Conservation (phyloP, 805 yeast genomes). For the Sugiyamaella mastotermitis region DNA sequence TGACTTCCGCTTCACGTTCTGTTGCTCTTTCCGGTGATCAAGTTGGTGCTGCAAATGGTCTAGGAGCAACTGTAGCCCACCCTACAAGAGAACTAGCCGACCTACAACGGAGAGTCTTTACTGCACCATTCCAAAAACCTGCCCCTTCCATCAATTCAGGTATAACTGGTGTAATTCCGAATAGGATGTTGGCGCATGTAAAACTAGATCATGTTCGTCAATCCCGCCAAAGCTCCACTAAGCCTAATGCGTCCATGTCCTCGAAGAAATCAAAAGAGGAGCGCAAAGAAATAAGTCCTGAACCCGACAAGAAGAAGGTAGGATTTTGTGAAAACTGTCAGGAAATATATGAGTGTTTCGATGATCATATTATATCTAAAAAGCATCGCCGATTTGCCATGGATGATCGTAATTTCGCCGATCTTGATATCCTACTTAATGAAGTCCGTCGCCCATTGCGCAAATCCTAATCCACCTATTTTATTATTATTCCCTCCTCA, state of each 20-base stretch:
- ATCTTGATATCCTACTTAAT: conserved; percentile 62
- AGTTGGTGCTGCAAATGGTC: conserved; percentile 24
- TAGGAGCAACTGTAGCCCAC: conserved; percentile 27
- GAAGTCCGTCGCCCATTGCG: no score
- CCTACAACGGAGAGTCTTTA: conserved; percentile 35
- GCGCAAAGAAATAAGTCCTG: conserved; percentile 24
- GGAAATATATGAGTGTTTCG: conserved; percentile 72
- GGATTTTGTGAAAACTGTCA: conserved; percentile 96
- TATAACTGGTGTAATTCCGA: conserved; percentile 24
- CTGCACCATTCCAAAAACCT: conserved; percentile 7
- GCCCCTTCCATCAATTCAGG: conserved; percentile 5
- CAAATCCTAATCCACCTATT: no score
- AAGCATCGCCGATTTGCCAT: conserved; percentile 76
- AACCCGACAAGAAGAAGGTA: conserved; percentile 29
- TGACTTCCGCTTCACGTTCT: conserved; percentile 31
- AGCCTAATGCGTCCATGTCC: neutral
- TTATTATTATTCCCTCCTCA: no score
- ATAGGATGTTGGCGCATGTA: conserved; percentile 19
- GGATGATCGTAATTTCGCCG: conserved; percentile 62
- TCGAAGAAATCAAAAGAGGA: no score
- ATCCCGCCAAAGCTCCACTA: neutral
- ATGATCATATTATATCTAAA: conserved; percentile 62
- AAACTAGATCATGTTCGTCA: conserved; percentile 8
- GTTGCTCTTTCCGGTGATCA: conserved; percentile 26
- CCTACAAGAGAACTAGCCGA: conserved; percentile 36